Percentiles rank a stretch among this genome's conserved stretches.
These are phyloP conservation scores for Nakazawaea ishiwadae DNA, from an alignment of 805 yeast species.

Conservation along the genomic window DNA sequence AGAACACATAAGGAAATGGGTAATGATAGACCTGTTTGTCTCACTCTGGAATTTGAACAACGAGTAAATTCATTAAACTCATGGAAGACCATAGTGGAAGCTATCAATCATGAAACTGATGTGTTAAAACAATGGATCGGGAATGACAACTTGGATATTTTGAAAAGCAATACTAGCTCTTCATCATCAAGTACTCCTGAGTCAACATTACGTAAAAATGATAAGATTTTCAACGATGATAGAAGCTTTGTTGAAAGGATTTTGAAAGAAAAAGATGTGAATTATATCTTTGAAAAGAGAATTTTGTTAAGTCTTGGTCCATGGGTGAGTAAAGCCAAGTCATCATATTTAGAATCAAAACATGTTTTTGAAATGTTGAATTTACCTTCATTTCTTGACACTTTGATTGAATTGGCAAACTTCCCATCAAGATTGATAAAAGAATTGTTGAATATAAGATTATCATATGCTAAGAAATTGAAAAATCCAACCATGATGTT, in stretches of 20 bases:
- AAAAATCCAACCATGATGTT: slow-evolving; percentile 89
- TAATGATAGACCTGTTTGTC: slow-evolving; percentile 69
- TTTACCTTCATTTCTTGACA: slow-evolving; percentile 67
- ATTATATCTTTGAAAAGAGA: slow-evolving; percentile 64
- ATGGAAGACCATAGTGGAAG: slow-evolving; percentile 74
- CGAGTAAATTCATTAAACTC: slow-evolving; percentile 75
- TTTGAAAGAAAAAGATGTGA: slow-evolving; percentile 74
- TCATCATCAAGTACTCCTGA: slow-evolving; percentile 15
- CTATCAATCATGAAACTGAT: slow-evolving; percentile 57
- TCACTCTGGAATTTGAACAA: slow-evolving; percentile 55
- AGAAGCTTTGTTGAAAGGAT: slow-evolving; percentile 78
- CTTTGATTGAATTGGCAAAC: slow-evolving; percentile 57
- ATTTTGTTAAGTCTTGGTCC: slow-evolving; percentile 69
- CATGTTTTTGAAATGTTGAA: slow-evolving; percentile 62
- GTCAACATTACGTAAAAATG: slow-evolving; percentile 5
- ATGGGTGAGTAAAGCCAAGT: slow-evolving; percentile 77
- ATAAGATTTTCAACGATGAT: slow-evolving; percentile 49
- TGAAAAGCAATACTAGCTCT: slow-evolving; percentile 21
- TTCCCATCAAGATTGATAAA: slow-evolving; percentile 79
- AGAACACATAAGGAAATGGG: slow-evolving; percentile 73
- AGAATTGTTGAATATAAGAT: slow-evolving; percentile 70
- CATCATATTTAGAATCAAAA: slow-evolving; percentile 59
- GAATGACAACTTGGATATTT: slow-evolving; percentile 68
- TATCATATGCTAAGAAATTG: slow-evolving; percentile 72
- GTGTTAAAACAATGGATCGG: slow-evolving; percentile 80